phyloP scores from a whole-genome alignment of 768 basidiomycete genomes.

The Suillus bovinus region DNA sequence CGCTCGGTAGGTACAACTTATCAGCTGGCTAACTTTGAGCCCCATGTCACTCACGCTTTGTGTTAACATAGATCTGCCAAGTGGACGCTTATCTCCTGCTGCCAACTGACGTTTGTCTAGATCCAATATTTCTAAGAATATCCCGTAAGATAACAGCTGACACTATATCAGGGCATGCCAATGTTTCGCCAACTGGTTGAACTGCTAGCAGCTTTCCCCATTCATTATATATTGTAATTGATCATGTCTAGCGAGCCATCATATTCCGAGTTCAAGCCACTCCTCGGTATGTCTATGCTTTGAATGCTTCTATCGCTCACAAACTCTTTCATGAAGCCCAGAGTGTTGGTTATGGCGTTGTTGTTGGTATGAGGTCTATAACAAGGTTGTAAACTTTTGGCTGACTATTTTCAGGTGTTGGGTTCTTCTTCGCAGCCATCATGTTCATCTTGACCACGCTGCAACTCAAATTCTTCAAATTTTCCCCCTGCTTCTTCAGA shows the following conservation, averaged over 20 bases:
- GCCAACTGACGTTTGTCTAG: neutral
- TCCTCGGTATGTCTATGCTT: too few relatives aligned
- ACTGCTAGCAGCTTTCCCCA: neutral
- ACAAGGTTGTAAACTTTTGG: too few relatives aligned
- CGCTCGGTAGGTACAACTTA: neutral
- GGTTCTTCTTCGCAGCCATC: too few relatives aligned
- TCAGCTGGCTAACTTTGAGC: neutral
- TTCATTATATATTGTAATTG: conserved; percentile 6
- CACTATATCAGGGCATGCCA: neutral
- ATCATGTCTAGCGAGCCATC: conserved; percentile 18
- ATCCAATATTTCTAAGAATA: neutral
- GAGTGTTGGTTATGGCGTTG: too few relatives aligned
- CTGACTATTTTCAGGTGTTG: too few relatives aligned
- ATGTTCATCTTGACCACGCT: too few relatives aligned
- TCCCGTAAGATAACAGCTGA: neutral
- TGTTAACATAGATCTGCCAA: neutral
- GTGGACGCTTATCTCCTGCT: conserved; percentile 2
- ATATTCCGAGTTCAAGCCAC: too few relatives aligned
- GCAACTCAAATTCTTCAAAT: too few relatives aligned
- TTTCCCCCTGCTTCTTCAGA: too few relatives aligned
- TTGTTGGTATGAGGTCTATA: too few relatives aligned
- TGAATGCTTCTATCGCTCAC: too few relatives aligned
- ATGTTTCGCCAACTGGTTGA: neutral
- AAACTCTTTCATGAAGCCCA: too few relatives aligned
- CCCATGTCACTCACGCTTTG: neutral